Percentiles rank a stretch among this genome's conserved stretches.
Conservation (phyloP, 306 rosid genomes). For the Medicago lupulina region DNA sequence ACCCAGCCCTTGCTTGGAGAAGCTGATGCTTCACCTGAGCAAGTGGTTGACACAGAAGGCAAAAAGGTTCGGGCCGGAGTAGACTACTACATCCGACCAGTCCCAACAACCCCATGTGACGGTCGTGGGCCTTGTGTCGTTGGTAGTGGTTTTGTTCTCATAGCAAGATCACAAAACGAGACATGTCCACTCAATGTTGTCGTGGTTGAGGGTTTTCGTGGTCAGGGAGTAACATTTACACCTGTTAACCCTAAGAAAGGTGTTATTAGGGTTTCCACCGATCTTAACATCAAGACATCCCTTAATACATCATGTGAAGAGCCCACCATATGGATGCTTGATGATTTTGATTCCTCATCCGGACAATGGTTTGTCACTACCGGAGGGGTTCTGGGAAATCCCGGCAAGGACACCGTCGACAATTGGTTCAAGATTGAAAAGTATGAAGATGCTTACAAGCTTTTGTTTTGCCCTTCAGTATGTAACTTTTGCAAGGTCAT, state of each 20-base stretch:
- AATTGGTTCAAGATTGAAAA: constrained; percentile 81
- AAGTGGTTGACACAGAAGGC: constrained; percentile 53
- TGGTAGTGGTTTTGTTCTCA: constrained; percentile 57
- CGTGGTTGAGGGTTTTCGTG: constrained; percentile 57
- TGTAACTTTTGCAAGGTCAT: constrained; percentile 55
- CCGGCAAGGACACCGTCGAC: constrained; percentile 44
- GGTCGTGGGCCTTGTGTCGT: constrained; percentile 49
- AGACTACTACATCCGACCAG: constrained; percentile 56
- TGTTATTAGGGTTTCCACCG: constrained; percentile 51
- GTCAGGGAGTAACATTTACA: constrained; percentile 45
- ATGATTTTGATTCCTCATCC: constrained; percentile 37
- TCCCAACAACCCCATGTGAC: constrained; percentile 44
- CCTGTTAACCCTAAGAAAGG: constrained; percentile 51
- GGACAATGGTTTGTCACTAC: constrained; percentile 57
- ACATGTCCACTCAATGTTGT: constrained; percentile 60
- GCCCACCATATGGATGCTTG: constrained; percentile 63
- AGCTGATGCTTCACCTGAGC: constrained; percentile 35
- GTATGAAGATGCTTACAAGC: constrained; percentile 54
- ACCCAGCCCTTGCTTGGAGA: constrained; percentile 4
- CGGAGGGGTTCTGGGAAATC: constrained; percentile 59
- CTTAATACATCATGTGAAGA: constrained; percentile 31
- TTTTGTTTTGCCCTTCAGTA: constrained; percentile 65
- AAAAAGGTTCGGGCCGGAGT: constrained; percentile 36
- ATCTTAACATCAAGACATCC: constrained; percentile 55
- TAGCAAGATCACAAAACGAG: constrained; percentile 42